phyloP scores from a whole-genome alignment of 2,329 filamentous ascomycete genomes.

The Lizonia empirigonia region DNA sequence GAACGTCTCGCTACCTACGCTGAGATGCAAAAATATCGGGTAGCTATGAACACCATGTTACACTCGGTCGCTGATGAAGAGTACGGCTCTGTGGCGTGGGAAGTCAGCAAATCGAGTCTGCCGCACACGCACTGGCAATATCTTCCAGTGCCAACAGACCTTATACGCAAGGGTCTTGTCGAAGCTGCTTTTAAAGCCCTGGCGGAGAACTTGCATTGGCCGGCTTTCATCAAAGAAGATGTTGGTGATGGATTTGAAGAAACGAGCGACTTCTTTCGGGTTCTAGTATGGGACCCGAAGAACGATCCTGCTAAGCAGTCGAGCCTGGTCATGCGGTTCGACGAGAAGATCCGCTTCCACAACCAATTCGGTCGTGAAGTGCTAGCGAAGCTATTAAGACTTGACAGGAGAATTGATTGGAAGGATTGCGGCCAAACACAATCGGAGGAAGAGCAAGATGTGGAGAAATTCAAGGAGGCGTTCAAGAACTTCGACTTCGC shows the following conservation, averaged over 20 bases:
- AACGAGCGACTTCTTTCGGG: slow-evolving; percentile 72
- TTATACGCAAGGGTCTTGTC: slow-evolving; percentile 74
- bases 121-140: slow-evolving; percentile 96
- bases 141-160: slow-evolving; percentile 72
- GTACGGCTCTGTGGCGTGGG: slow-evolving; percentile 87
- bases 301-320: slow-evolving; percentile 63
- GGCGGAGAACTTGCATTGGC: slow-evolving; percentile 74
- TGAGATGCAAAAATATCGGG: slow-evolving; percentile 85
- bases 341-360: slow-evolving; percentile 77
- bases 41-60: slow-evolving; percentile 80
- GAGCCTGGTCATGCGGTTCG: slow-evolving; percentile 75
- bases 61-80: slow-evolving; percentile 54
- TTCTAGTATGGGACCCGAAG: slow-evolving; percentile 75
- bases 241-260: slow-evolving; percentile 51
- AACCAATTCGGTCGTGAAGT: slow-evolving; percentile 88
- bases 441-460: slow-evolving; percentile 79
- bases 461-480: slow-evolving; percentile 75
- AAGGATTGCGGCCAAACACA: slow-evolving; percentile 78
- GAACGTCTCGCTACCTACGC: slow-evolving; percentile 65
- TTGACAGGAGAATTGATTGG: slow-evolving; percentile 84
- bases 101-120: slow-evolving; percentile 80
- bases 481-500: slow-evolving; percentile 92
- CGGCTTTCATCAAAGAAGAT: slow-evolving; percentile 55
- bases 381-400: slow-evolving; percentile 80
- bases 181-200: slow-evolving; percentile 89